Evolutionary conservation across 768 basidiomycete genomes (phyloP).

Genomic region (Leucocoprinus sp.): DNA sequence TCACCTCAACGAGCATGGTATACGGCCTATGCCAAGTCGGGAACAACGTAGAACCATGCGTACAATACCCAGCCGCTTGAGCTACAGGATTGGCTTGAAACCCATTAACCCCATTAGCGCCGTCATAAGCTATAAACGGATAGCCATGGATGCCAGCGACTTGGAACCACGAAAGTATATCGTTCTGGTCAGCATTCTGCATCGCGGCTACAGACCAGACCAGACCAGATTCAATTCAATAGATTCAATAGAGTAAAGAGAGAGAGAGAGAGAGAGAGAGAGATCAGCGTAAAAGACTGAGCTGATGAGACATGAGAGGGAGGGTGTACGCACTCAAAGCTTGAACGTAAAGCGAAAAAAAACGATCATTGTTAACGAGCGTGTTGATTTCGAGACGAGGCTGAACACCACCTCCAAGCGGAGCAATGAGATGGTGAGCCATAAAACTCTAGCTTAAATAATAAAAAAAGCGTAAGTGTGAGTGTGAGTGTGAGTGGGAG

Average conservation of each 20-base stretch:
- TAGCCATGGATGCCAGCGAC: slow-evolving; percentile 46
- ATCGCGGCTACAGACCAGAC: slow-evolving; percentile 23
- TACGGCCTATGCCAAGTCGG: slow-evolving; percentile 53
- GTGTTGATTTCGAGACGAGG: slow-evolving; percentile 37
- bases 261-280: too few species aligned
- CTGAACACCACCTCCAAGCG: slow-evolving; percentile 20
- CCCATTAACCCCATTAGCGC: slow-evolving; percentile 20
- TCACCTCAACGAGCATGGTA: slow-evolving; percentile 40
- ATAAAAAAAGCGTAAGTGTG: too few species aligned
- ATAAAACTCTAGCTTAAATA: background rate
- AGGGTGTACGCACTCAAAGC: slow-evolving; percentile 39
- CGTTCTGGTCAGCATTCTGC: slow-evolving; percentile 21
- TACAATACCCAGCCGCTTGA: slow-evolving; percentile 42
- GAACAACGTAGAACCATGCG: slow-evolving; percentile 45
- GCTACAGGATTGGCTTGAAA: slow-evolving; percentile 16
- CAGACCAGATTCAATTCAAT: too few species aligned
- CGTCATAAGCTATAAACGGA: slow-evolving; percentile 38
- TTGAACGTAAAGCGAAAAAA: slow-evolving; percentile 45
- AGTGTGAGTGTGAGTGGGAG: too few species aligned
- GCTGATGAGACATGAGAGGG: too few species aligned
- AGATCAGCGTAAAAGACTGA: too few species aligned
- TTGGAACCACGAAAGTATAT: slow-evolving; percentile 32
- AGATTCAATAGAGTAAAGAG: too few species aligned
- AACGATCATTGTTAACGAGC: slow-evolving; percentile 32
- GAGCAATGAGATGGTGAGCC: slow-evolving; percentile 20